Evolutionary conservation across 2,329 filamentous ascomycete genomes (phyloP), one percentile per base, ranked within the genome.

Genomic region (Aspergillus sp.): DNA sequence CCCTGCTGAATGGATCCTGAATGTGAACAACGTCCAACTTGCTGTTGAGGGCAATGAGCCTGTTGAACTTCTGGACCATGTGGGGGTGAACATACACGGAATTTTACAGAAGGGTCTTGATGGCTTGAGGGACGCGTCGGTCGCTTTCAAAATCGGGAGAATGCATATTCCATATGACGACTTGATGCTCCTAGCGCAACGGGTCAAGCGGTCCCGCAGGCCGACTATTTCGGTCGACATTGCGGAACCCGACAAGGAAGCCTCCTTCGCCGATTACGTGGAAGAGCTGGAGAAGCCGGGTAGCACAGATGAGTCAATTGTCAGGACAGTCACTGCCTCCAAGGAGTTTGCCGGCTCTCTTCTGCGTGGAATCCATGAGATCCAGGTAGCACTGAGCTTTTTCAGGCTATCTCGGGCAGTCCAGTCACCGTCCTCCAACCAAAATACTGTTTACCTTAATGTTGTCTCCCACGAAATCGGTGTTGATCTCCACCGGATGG

Each of bases 381-480:
- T 99, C 12, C 95, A 99, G 73, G 91, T 99, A 67, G 93, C 93
- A 0, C 85, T 98, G 69, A 93, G 93, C 74, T 95, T 93, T 73
- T 84, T 97, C 64, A 91, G 91, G 17, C 77, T 99, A 58, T 93
- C 91, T 20, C 95, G 92, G 73, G 88, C 87, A 66, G 83, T 97
- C 12, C 82, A 88, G 39, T 82, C 86, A 2, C 80, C 90, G 57
- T 85, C 87, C 61, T 82, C 88, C 3, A 81, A 82, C 3, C 85
- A 88, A 26, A 81, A 83, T n/a, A 88, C 91, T 3, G 83, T 96
- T 7, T 86, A 89, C 58, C 81, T 97, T 59, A 96, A 93, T 68
- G 84, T 93, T 44, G 92, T 93, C 6, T 96, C 96, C 84, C 98
- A 99, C 73, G 96, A 99, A 72, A 86, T 99, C 42, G 93, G 93